A percentile compares a stretch with the other conserved stretches of the same genome.
Conservation (phyloP, 352 stramenopile genomes). For the Blastocystis sp. region DNA sequence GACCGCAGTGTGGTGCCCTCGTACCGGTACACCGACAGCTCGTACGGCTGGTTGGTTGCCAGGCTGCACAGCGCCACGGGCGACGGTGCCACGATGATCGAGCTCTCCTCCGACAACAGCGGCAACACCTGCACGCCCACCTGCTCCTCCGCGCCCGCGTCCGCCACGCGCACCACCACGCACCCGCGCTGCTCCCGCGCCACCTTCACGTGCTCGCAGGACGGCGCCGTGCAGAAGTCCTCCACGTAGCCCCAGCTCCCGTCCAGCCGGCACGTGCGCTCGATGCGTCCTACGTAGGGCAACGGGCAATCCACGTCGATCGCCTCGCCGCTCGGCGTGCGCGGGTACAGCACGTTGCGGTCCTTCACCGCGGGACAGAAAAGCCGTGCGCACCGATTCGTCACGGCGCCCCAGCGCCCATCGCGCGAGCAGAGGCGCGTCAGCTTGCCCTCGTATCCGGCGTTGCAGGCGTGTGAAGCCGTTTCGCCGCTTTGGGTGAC, state of each 20-base stretch:
- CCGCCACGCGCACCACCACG: neutral
- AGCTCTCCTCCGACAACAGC: neutral
- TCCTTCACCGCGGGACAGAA: slow-evolving; percentile 18
- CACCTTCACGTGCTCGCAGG: neutral
- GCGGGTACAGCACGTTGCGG: slow-evolving; percentile 1
- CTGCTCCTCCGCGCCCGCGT: neutral
- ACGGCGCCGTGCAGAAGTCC: slow-evolving; percentile 14
- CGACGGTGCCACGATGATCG: neutral
- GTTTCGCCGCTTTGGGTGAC: neutral
- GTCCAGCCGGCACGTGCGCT: slow-evolving; percentile 2
- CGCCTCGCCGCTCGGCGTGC: neutral
- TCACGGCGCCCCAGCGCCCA: slow-evolving; percentile 1
- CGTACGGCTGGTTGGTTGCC: slow-evolving; percentile 21
- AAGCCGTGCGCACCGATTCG: neutral
- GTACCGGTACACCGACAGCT: slow-evolving; percentile 23
- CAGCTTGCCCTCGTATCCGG: neutral
- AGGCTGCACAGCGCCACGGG: slow-evolving; percentile 22
- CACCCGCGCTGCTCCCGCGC: neutral
- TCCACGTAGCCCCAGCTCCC: neutral
- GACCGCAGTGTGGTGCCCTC: neutral
- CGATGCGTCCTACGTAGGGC: neutral
- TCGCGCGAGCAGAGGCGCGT: neutral
- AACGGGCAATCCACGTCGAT: slow-evolving; percentile 2
- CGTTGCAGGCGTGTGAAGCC: neutral
- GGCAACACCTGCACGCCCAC: slow-evolving; percentile 13